Base-by-base conservation (phyloP, 164 flowering plant species). In the Tetracentron sinense region DNA sequence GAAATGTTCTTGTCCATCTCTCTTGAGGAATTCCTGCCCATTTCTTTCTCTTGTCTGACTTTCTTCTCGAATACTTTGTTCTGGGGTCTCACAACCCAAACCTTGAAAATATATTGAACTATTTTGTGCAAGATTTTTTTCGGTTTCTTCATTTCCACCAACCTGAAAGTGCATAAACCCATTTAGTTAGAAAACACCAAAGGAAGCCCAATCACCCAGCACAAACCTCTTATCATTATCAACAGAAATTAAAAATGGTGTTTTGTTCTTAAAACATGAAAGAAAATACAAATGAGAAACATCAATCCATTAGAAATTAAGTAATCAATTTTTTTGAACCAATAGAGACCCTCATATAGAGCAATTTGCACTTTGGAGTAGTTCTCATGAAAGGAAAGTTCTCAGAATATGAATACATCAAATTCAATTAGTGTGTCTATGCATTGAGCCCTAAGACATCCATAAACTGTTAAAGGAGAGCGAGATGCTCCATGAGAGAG, bases 151-250 rank as follows among this genome's bases (percentile, higher is more conserved):
- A 63, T 59, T 58, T 25, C 52, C 42, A 54, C 31, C 62, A 59
- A 50, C 75, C 76, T 73, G 69, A 47, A 73, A 42, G 51, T 38
- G 54, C 28, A 63, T 51, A n/a, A 20, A 59, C 38, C 14, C 21
- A n/a, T n/a, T 11, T 20, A 33, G 58, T 64, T 26, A 70, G 55
- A 59, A 42, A 42, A 16, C 11, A 26, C 42, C 19, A 51, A 48
- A 60, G 14, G n/a, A 26, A 38, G 35, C 33, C 27, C 48, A 22
- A 7, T 1, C 7, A 42, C 35, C 35, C 28, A 58, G 47, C 11
- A 15, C 30, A 52, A 55, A 14, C 15, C 11, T 15, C 17, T 23
- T 25, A 23, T 15, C 3, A 62, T 51, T 7, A 51, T 28, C 28
- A 51, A 17, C 23, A 28, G 20, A 7, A 17, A 3, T 2, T 44